Conservation (phyloP, 306 rosid genomes). For the Prunus persica region Prunus_persica_NCBIv2 NC_034011.1:26321001-26321500, state of each 20-base stretch:
- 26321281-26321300: not conserved
- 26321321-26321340: not conserved
- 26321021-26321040: conserved; percentile 6
- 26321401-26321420: too few relatives aligned
- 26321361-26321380: not conserved
- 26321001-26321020: not conserved
- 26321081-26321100: not conserved
- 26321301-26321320: not conserved
- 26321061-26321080: not conserved
- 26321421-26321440: not conserved
- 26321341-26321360: not conserved
- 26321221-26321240: too few relatives aligned
- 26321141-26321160: not conserved
- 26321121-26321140: not conserved
- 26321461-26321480: not conserved
- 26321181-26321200: not conserved
- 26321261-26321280: not conserved
- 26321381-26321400: not conserved
- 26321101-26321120: conserved; percentile 9
- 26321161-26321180: not conserved
- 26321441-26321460: not conserved
- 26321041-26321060: not conserved
- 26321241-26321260: not conserved
- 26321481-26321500: not conserved
- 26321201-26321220: not conserved